Conservation (phyloP, 2,329 filamentous ascomycete species). For the Lasiodiplodia sp. region DNA sequence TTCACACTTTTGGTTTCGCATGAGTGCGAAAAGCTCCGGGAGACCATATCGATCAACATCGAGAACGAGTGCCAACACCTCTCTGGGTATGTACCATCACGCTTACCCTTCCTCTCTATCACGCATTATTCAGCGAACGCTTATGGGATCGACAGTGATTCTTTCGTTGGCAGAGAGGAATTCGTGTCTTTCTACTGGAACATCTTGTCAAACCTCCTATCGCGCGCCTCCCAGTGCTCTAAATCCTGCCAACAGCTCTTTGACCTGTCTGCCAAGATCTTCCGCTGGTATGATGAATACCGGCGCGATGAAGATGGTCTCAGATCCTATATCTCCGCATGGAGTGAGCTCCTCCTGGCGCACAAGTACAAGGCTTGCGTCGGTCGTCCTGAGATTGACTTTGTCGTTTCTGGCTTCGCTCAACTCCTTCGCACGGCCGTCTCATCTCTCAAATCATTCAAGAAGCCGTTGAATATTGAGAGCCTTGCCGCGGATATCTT, state of each 20-base stretch:
- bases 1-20: slow-evolving; percentile 42
- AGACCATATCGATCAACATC: slow-evolving; percentile 40
- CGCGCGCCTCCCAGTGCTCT: slow-evolving; percentile 37
- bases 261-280: slow-evolving; percentile 45
- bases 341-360: slow-evolving; percentile 44
- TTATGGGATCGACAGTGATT: background rate
- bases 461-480: slow-evolving; percentile 43
- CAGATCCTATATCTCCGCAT: slow-evolving; percentile 39
- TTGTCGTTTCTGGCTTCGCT: slow-evolving; percentile 49
- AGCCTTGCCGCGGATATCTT: slow-evolving; percentile 37
- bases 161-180: slow-evolving; percentile 38
- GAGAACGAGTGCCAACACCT: slow-evolving; percentile 42
- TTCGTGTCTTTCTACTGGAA: slow-evolving; percentile 46
- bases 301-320: slow-evolving; percentile 42
- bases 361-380: slow-evolving; percentile 46
- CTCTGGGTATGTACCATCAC: slow-evolving; percentile 8
- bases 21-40: slow-evolving; percentile 34
- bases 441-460: slow-evolving; percentile 49
- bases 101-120: background rate
- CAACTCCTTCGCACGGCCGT: slow-evolving; percentile 49
- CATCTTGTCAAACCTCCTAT: slow-evolving; percentile 42
- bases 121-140: background rate
- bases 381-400: slow-evolving; percentile 45
- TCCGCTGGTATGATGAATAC: slow-evolving; percentile 45
- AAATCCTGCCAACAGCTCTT: slow-evolving; percentile 45